Evolutionary conservation across 2,329 filamentous ascomycete species (phyloP), one percentile per base, ranked within the genome.

Genomic region (Fusarium odoratissimum): DNA sequence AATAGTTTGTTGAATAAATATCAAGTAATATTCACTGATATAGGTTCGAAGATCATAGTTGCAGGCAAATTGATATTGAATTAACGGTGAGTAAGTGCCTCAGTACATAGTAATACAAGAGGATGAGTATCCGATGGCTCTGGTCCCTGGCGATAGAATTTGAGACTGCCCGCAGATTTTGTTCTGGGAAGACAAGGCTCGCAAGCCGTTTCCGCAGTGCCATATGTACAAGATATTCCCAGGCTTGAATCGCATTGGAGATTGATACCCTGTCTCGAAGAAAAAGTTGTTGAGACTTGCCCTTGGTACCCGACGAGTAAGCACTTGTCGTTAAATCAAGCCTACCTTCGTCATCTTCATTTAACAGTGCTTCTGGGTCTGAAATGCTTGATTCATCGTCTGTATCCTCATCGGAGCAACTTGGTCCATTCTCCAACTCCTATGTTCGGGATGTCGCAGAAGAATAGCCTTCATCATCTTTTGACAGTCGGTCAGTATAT

Each of bases 1-100:
- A 30, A 30, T 30, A 30, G 8, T 11, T 11, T 30, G 30, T 30
- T 30, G 11, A 11, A 30, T 30, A 30, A 30, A 30, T 11, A 30
- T 30, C 30, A 30, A 30, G 30, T 30, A 30, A 30, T 30, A 30
- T 30, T 10, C 13, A 33, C 33, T 16, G 28, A 31, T 17, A 8
- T 10, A 17, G 10, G 17, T 12, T 12, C 0, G n/a, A 3, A n/a
- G 10, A 31, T 6, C 0, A 12, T 17, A 3, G 14, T 17, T 31
- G 2, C 2, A 49, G 23, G 21, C 8, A 10, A 33, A 23, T 5
- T 17, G 3, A 16, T 5, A 19, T 17, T 13, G 5, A 6, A 17
- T 31, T 3, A 5, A 12, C n/a, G 12, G 21, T 17, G 9, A 30
- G 7, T 5, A 8, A 11, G 14, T 30, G 9, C 7, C 13, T 16